Evolutionary conservation across 2,329 filamentous ascomycete species (phyloP).

Genomic region (Aureobasidium musti): DNA sequence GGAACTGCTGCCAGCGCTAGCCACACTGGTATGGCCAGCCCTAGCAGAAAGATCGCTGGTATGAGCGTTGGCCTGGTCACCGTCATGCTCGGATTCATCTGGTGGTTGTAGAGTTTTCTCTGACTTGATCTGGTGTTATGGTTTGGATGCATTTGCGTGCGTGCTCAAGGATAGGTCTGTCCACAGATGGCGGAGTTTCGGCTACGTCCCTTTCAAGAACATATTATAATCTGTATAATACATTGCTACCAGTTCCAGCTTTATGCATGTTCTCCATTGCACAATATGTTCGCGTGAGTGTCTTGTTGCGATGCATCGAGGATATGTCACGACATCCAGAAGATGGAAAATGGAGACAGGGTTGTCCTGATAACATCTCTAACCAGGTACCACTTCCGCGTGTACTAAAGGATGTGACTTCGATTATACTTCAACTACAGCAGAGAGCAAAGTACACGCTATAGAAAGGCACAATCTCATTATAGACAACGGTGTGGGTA

Average conservation of each 20-base stretch:
- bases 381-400: too few relatives aligned
- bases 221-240: slow-evolving; percentile 7
- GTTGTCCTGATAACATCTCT: not conserved
- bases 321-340: not conserved
- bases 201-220: not conserved
- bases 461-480: too few relatives aligned
- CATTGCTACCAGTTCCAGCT: not conserved
- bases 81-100: slow-evolving; percentile 57
- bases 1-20: slow-evolving; percentile 37
- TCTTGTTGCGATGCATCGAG: not conserved
- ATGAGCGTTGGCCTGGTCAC: slow-evolving; percentile 54
- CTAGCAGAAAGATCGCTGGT: slow-evolving; percentile 52
- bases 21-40: slow-evolving; percentile 48
- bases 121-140: not conserved
- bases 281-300: too few relatives aligned
- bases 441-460: too few relatives aligned
- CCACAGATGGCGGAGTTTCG: too few relatives aligned
- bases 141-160: not conserved
- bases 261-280: not conserved
- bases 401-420: too few relatives aligned
- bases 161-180: not conserved
- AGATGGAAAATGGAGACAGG: not conserved
- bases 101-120: slow-evolving; percentile 50
- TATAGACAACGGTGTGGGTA: too few relatives aligned
- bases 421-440: too few relatives aligned